Percentiles rank a stretch among this genome's conserved stretches.
These are phyloP conservation scores for Striga asiatica DNA, from an alignment of 257 asterid species.

Conservation along the genomic window DNA sequence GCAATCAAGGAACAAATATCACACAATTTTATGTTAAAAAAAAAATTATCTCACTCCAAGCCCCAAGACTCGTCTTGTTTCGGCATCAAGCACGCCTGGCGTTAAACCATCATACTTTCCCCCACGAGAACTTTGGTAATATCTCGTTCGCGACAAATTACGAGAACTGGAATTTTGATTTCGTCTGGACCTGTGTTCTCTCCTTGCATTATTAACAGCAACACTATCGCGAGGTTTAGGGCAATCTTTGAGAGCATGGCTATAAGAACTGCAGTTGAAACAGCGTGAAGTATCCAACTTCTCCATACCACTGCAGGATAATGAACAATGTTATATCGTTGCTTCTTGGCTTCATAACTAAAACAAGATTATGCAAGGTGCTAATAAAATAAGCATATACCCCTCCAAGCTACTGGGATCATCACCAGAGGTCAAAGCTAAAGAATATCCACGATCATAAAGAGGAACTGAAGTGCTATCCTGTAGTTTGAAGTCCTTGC, in stretches of 20 bases:
- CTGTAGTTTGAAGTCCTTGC: slow-evolving; percentile 43
- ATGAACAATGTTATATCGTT: neutral
- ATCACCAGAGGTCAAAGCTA: slow-evolving; percentile 62
- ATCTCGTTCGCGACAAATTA: slow-evolving; percentile 62
- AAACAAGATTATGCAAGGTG: neutral
- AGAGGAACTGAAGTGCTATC: slow-evolving; percentile 74
- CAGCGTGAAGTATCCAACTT: slow-evolving; percentile 61
- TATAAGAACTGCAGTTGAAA: slow-evolving; percentile 89
- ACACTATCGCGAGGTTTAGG: slow-evolving; percentile 75
- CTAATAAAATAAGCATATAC: slow-evolving; percentile 26
- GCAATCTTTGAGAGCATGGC: slow-evolving; percentile 85
- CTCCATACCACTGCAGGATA: slow-evolving; percentile 42
- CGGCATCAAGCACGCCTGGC: slow-evolving; percentile 83
- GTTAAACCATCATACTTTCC: slow-evolving; percentile 84
- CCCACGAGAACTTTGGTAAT: slow-evolving; percentile 66
- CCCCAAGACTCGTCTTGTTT: slow-evolving; percentile 72
- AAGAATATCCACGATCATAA: slow-evolving; percentile 86
- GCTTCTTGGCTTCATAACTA: neutral
- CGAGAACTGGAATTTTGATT: slow-evolving; percentile 54
- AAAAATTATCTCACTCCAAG: slow-evolving; percentile 57
- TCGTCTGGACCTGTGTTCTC: slow-evolving; percentile 54
- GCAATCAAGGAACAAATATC: neutral
- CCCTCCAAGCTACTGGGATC: slow-evolving; percentile 56
- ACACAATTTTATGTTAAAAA: slow-evolving; percentile 3
- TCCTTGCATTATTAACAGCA: slow-evolving; percentile 86